Conservation (phyloP, 139 green algal species). For the Chlamydomonas sp. region DNA sequence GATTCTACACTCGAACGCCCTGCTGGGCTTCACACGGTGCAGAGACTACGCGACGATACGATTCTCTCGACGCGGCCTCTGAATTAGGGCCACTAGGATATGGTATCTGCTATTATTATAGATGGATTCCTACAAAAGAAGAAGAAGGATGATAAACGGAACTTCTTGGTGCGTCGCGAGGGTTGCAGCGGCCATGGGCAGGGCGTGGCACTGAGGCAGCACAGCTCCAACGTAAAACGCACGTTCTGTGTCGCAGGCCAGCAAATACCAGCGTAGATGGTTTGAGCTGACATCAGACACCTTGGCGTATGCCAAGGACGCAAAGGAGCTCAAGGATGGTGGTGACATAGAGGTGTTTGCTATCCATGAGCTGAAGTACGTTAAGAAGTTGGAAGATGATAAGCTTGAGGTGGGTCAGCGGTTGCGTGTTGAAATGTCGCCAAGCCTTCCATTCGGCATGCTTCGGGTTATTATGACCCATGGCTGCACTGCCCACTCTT, state of each 20-base stretch:
- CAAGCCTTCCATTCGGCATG: neutral
- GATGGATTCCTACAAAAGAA: conserved; percentile 38
- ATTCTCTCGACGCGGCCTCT: too few species aligned
- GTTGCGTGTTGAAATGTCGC: neutral
- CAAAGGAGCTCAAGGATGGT: conserved; percentile 29
- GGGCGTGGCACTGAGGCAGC: neutral
- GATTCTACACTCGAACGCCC: too few species aligned
- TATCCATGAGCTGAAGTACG: conserved; percentile 44
- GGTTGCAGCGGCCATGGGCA: neutral
- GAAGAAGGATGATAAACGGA: conserved; percentile 32
- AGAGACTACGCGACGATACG: too few species aligned
- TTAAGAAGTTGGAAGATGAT: conserved; percentile 22
- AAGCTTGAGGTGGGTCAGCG: conserved; percentile 24
- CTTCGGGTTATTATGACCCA: neutral
- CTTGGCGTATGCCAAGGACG: conserved; percentile 35
- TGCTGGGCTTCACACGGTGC: too few species aligned
- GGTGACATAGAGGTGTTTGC: conserved; percentile 35
- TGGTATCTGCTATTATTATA: conserved; percentile 29
- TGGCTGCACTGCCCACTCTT: neutral
- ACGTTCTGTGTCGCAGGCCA: neutral
- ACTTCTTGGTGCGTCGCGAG: conserved; percentile 12
- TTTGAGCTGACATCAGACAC: conserved; percentile 37
- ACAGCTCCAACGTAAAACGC: neutral
- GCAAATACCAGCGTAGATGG: conserved; percentile 34
- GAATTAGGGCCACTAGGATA: neutral